Evolutionary conservation across 441 rosid species (phyloP).

Genomic region (Populus hybrid): DNA sequence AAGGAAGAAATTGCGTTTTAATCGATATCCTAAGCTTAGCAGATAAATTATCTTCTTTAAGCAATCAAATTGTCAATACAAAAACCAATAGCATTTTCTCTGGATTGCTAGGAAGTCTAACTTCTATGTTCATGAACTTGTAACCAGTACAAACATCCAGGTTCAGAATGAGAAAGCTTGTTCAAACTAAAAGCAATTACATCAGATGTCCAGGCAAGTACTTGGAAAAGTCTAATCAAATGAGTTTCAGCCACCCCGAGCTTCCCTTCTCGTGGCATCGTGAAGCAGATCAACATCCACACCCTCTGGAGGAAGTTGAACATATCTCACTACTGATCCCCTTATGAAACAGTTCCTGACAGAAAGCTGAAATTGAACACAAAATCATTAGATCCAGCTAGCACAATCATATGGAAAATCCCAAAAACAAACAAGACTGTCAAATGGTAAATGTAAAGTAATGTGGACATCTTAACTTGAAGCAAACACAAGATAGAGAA

Average conservation of each 20-base stretch:
- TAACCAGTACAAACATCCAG: conserved; percentile 8
- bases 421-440: not conserved
- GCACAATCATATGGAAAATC: not conserved
- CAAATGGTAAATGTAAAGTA: not conserved
- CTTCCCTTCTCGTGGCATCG: conserved; percentile 98
- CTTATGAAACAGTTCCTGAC: conserved; percentile 98
- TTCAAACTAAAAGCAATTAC: conserved; percentile 23
- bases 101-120: not conserved
- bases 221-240: conserved; percentile 1
- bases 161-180: conserved; percentile 11
- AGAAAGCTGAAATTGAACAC: conserved; percentile 59
- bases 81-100: not conserved
- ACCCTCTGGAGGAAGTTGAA: conserved; percentile 91
- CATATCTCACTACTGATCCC: conserved; percentile 97
- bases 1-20: not conserved
- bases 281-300: conserved; percentile 96
- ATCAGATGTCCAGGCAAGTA: conserved; percentile 20
- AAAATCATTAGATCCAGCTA: conserved; percentile 2
- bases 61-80: not conserved
- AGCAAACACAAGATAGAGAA: not conserved
- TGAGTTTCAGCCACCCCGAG: conserved; percentile 75
- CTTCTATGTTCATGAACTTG: not conserved
- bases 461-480: not conserved
- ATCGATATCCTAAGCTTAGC: not conserved
- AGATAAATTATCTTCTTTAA: not conserved